Conservation (phyloP, 2,329 filamentous ascomycete species). For the Colletotrichum magnum region DNA sequence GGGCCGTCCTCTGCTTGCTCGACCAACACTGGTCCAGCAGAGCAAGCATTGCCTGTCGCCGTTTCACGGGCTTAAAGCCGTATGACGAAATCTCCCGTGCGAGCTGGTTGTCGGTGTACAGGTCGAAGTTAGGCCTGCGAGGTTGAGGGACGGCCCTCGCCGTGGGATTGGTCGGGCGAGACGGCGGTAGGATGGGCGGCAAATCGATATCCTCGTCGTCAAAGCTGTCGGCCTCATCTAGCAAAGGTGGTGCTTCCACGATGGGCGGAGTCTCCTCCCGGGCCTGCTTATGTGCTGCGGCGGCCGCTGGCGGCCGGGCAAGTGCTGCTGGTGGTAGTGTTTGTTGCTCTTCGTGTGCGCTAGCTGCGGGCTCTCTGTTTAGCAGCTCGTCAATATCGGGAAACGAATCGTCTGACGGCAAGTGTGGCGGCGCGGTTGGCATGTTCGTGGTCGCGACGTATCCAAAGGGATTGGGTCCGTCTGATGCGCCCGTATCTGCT, state of each 20-base stretch:
- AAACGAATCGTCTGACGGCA: slow-evolving; percentile 30
- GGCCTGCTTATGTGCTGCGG: background rate
- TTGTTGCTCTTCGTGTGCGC: background rate
- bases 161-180: background rate
- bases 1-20: slow-evolving; percentile 59
- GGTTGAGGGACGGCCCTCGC: background rate
- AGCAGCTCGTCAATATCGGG: slow-evolving; percentile 36
- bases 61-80: slow-evolving; percentile 81
- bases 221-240: background rate
- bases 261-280: background rate
- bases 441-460: slow-evolving; percentile 43
- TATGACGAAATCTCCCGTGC: slow-evolving; percentile 73
- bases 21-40: slow-evolving; percentile 80
- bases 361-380: background rate
- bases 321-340: background rate
- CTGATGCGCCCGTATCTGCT: slow-evolving; percentile 42
- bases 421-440: background rate
- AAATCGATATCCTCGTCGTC: slow-evolving; percentile 2
- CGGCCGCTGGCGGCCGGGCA: background rate
- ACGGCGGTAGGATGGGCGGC: background rate
- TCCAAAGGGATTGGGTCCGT: slow-evolving; percentile 55
- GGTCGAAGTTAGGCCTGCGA: slow-evolving; percentile 68
- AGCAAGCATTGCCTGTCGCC: slow-evolving; percentile 77
- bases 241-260: background rate
- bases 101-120: slow-evolving; percentile 74